Base-by-base conservation (phyloP, 139 green algal genomes). In the Chlamydomonas sphaeroides region DNA sequence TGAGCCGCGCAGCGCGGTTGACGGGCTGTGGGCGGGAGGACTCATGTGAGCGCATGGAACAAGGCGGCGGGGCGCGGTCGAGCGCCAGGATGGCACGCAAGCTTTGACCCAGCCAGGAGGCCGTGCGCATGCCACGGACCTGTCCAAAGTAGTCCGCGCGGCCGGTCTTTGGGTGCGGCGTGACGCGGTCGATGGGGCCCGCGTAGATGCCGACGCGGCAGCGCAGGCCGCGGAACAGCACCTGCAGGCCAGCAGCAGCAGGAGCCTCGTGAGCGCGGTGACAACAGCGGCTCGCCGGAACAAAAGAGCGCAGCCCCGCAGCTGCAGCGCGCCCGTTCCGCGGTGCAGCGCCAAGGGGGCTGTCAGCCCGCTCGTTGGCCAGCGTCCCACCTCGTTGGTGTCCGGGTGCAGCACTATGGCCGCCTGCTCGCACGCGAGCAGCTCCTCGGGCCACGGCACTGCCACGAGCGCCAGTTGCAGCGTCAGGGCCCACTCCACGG, bases 111-210 rank as follows among this genome's bases (percentile, higher is more conserved):
- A n/a, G n/a, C n/a, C n/a, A n/a, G n/a, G n/a, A n/a, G n/a, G n/a
- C n/a, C n/a, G n/a, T n/a, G 48, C 48, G 48, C 48, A 56, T 56
- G 48, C 48, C n/a, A n/a, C n/a, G n/a, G n/a, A 82, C 75, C 75
- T 82, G 86, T 14, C 89, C 89, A 42, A 92, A 87, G 83, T 91
- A 92, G 53, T 92, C 89, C 14, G 89, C 89, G 23, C 89, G 77
- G 30, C 89, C 89, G 2, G 82, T 86, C 73, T 90, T 90, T 56
- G 68, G 63, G 68, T 92, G 84, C 41, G 89, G 89, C 38, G 85
- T 80, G 2, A 92, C 84, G 5, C 89, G 79, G 75, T 92, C 89
- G 32, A 92, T 86, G 32, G 71, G n/a, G 6, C 89, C 89, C 23
- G 53, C 49, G 80, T 85, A 92, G 67, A 92, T 90, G 51, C 89